Evolutionary conservation across 305 asterid species (phyloP).

Genomic region (Solanum hybrid): DNA sequence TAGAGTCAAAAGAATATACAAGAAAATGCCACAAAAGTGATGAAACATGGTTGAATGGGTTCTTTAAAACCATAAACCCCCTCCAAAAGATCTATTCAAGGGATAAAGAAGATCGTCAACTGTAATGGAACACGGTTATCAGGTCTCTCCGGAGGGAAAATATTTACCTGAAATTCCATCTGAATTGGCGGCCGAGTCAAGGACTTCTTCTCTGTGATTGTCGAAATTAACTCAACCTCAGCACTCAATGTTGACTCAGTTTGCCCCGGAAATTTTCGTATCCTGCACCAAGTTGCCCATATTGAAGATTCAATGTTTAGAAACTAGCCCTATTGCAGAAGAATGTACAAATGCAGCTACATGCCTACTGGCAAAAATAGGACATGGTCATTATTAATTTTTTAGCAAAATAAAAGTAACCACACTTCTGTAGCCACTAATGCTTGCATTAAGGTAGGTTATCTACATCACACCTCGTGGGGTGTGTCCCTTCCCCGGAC

Average conservation of each 20-base stretch:
- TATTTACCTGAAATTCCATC: slow-evolving; percentile 94
- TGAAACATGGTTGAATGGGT: background rate
- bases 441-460: background rate
- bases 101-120: background rate
- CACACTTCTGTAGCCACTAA: background rate
- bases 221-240: slow-evolving; percentile 92
- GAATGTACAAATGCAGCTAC: background rate
- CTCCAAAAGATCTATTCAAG: background rate
- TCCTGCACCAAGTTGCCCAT: slow-evolving; percentile 42
- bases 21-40: background rate
- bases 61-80: background rate
- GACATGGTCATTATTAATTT: background rate
- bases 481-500: background rate
- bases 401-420: background rate
- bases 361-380: background rate
- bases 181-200: slow-evolving; percentile 99
- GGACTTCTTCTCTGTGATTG: slow-evolving; percentile 90
- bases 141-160: slow-evolving; percentile 3
- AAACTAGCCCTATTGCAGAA: background rate
- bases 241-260: slow-evolving; percentile 99
- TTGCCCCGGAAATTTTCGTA: slow-evolving; percentile 97
- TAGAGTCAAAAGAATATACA: background rate
- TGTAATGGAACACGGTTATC: background rate
- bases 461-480: background rate
- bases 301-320: background rate